A percentile compares a stretch with the other conserved stretches of the same genome.
Conservation (phyloP, 192 early-diverging fungal species). For the Chytriomyces sp. region DNA sequence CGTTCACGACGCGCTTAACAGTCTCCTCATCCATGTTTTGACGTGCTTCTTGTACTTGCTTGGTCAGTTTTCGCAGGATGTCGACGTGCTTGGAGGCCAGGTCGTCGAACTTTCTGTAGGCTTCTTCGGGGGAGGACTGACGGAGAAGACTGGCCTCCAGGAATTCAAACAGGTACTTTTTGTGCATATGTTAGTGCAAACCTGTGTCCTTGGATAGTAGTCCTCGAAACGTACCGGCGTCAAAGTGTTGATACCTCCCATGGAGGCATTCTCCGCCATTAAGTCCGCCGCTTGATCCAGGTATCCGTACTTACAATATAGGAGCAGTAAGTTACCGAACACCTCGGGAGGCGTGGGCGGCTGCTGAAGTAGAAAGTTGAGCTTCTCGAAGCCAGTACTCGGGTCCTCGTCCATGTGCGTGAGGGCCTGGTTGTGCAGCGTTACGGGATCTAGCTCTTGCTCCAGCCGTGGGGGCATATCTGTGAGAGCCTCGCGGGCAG, state of each 20-base stretch:
- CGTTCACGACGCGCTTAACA: constrained; percentile 56
- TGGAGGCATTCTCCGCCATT: constrained; percentile 53
- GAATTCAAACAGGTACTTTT: constrained; percentile 59
- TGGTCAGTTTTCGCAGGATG: constrained; percentile 57
- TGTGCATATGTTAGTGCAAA: no score
- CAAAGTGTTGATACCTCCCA: constrained; percentile 20
- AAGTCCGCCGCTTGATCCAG: constrained; percentile 61
- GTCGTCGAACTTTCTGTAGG: constrained; percentile 65
- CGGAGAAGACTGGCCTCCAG: constrained; percentile 59
- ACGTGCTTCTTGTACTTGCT: constrained; percentile 63
- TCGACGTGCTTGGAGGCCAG: constrained; percentile 60
- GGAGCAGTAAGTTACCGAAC: constrained; percentile 62
- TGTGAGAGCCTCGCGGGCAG: constrained; percentile 62
- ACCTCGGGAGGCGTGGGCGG: constrained; percentile 60
- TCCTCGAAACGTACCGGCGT: constrained; percentile 5
- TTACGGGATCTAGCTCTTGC: constrained; percentile 65
- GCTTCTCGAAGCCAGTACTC: constrained; percentile 60
- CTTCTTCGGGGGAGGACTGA: constrained; percentile 60
- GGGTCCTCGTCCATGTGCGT: constrained; percentile 69
- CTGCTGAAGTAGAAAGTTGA: constrained; percentile 61
- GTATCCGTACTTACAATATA: constrained; percentile 66
- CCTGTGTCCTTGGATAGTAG: not conserved
- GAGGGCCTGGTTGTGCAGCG: constrained; percentile 62
- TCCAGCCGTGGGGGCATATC: constrained; percentile 70
- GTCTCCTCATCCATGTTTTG: constrained; percentile 62